Evolutionary conservation across 2,329 filamentous ascomycete genomes (phyloP), one percentile per base, ranked within the genome.

Genomic region (Harringtonia lauricola): DNA sequence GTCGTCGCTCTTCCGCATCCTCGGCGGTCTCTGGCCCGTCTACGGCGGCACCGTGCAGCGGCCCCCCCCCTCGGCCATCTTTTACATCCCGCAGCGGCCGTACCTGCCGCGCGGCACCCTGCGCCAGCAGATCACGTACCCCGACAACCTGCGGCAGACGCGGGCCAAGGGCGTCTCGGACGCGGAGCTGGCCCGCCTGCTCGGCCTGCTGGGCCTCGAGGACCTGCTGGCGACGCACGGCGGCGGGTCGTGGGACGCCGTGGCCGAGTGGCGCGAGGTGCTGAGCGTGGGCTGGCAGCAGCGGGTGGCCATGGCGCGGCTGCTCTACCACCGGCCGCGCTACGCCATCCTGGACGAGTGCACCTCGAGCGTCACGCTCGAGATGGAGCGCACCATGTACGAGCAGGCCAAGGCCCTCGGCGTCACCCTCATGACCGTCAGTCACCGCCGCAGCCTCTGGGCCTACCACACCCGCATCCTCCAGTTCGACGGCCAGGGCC

Each of bases 281-380:
- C 74, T 98, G 24, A 94, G 86, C 1, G 87, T 86, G 13, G 92
- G 92, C 8, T 71, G 95, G 18, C 92, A 98, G 65, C 92, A 98
- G 67, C 83, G 92, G 42, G 86, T 98, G 19, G 92, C 92, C 47
- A 96, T 96, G 86, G 92, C 92, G 1, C 75, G 92, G 0, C 74
- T 95, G 17, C 95, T 95, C 64, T 96, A 96, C 64, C 90, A 96
- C 64, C 74, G 79, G 10, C 90, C 90, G 0, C 82, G 84, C 54
- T 96, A 95, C 61, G 92, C 92, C 12, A 98, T 98, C 52, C 70
- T 98, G 31, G 92, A 98, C 60, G 92, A 98, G 66, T 98, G 92
- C 64, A 98, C 92, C 8, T 89, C 83, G 45, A 87, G 81, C 42
- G 87, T 98, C n/a, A 95, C 94, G 15, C 73, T 95, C 24, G 90